Conservation (phyloP, 768 basidiomycete species). For the Rhodotorula graminis region DNA sequence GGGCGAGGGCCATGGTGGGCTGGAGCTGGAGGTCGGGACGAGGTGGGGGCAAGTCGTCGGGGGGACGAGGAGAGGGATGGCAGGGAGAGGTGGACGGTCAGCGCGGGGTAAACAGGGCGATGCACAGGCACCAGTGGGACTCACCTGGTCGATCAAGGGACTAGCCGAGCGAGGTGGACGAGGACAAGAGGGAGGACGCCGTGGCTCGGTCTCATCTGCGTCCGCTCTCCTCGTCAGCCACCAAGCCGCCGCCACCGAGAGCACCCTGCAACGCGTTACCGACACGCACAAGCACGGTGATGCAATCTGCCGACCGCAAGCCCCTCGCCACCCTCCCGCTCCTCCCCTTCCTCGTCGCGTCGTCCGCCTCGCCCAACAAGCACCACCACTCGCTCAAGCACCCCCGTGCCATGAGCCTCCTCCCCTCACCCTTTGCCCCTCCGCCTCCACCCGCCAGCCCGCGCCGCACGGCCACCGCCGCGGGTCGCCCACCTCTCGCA, state of each 20-base stretch:
- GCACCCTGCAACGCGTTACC: no score
- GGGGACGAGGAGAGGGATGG: not conserved
- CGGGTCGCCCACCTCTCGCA: not conserved
- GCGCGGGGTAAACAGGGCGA: not conserved
- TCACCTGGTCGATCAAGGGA: not conserved
- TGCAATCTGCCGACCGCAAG: not conserved
- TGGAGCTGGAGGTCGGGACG: not conserved
- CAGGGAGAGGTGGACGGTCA: not conserved
- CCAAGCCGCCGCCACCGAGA: no score
- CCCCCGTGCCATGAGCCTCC: constrained; percentile 3
- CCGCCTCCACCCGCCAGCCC: not conserved
- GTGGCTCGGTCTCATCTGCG: no score
- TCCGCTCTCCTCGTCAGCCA: no score
- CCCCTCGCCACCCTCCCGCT: constrained; percentile 18
- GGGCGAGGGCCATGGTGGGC: constrained; percentile 25
- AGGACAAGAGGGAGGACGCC: no score
- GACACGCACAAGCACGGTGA: no score
- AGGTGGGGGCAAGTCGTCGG: no score
- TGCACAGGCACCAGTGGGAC: not conserved
- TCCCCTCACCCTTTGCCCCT: constrained; percentile 8
- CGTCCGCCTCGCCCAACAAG: not conserved
- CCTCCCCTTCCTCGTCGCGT: not conserved
- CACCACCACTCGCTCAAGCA: not conserved
- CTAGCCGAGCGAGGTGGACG: no score
- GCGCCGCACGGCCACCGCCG: not conserved